These are phyloP conservation scores for Fusarium pseudograminearum DNA, from an alignment of 2,329 filamentous ascomycete genomes.

Conservation along the genomic window DNA sequence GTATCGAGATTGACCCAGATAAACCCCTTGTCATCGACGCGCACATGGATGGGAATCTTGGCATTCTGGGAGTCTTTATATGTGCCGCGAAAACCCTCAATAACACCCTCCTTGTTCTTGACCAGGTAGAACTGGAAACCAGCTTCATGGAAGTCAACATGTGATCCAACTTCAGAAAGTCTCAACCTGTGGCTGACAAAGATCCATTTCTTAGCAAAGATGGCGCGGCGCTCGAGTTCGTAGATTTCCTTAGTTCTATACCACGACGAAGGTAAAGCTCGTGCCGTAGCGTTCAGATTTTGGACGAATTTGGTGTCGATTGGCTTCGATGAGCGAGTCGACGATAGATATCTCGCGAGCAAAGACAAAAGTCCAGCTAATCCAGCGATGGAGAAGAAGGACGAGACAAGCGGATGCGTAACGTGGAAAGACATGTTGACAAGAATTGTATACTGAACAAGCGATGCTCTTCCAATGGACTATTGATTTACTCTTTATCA, in stretches of 20 bases:
- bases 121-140: slow-evolving; percentile 66
- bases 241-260: slow-evolving; percentile 63
- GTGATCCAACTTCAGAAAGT: slow-evolving; percentile 65
- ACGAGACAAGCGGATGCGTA: neutral
- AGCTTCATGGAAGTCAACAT: slow-evolving; percentile 64
- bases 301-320: neutral
- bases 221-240: slow-evolving; percentile 65
- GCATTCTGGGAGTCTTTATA: neutral
- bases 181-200: slow-evolving; percentile 65
- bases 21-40: slow-evolving; percentile 64
- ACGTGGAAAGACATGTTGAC: neutral
- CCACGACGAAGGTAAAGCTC: slow-evolving; percentile 63
- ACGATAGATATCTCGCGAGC: slow-evolving; percentile 45
- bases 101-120: slow-evolving; percentile 60
- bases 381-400: slow-evolving; percentile 24
- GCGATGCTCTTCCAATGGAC: neutral
- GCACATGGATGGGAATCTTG: slow-evolving; percentile 53
- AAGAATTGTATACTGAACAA: neutral
- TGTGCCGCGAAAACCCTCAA: slow-evolving; percentile 71
- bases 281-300: slow-evolving; percentile 10
- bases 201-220: slow-evolving; percentile 68
- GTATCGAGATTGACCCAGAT: slow-evolving; percentile 69
- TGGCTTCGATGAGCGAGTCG: slow-evolving; percentile 10
- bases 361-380: slow-evolving; percentile 43
- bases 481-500: neutral